phyloP scores from a whole-genome alignment of 164 flowering plant species.

The Macadamia tetraphylla region DNA sequence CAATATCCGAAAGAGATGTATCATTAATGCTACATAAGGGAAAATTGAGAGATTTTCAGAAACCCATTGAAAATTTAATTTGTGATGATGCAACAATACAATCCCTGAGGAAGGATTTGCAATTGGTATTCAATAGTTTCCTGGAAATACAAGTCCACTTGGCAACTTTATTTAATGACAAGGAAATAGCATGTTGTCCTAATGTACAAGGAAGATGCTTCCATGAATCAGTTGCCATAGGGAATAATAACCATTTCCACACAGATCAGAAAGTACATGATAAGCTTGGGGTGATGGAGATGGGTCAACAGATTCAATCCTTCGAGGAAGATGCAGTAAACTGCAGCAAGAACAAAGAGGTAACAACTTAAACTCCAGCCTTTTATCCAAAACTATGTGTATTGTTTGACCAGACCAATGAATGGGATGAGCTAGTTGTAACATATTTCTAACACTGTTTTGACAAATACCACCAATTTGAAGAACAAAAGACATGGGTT shows the following conservation, averaged over 20 bases:
- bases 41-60: conserved; percentile 6
- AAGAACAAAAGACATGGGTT: not conserved
- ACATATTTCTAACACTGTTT: not conserved
- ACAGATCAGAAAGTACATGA: conserved; percentile 3
- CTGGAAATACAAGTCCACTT: conserved; percentile 24
- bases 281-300: conserved; percentile 13
- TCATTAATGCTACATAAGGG: conserved; percentile 1
- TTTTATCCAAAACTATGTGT: not conserved
- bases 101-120: conserved; percentile 29
- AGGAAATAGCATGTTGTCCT: conserved; percentile 15
- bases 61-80: conserved; percentile 1
- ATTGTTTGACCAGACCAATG: not conserved
- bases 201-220: conserved; percentile 14
- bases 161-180: conserved; percentile 8
- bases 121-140: conserved; percentile 25
- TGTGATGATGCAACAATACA: conserved; percentile 9
- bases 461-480: not conserved
- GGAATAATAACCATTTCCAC: conserved; percentile 6
- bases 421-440: not conserved
- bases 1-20: conserved; percentile 15
- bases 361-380: conserved; percentile 4
- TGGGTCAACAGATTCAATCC: conserved; percentile 7
- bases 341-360: conserved; percentile 19
- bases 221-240: conserved; percentile 4
- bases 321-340: conserved; percentile 16